These are phyloP conservation scores for Daldinia decipiens DNA, from an alignment of 495 filamentous ascomycete species.

Conservation along the genomic window DNA sequence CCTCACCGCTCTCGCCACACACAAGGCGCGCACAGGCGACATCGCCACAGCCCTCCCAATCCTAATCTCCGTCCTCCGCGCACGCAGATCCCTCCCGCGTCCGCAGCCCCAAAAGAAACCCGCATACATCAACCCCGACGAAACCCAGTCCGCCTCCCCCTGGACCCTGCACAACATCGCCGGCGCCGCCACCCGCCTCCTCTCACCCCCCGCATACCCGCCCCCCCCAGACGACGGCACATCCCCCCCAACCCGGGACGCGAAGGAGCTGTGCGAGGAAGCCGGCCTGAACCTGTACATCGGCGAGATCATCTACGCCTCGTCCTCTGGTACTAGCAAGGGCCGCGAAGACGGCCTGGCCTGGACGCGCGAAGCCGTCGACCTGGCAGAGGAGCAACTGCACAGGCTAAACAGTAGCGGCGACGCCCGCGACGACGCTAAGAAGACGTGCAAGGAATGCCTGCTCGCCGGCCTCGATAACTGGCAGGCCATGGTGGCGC, in stretches of 20 bases:
- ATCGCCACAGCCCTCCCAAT: slow-evolving; percentile 78
- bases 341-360: slow-evolving; percentile 72
- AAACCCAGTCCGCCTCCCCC: slow-evolving; percentile 37
- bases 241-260: slow-evolving; percentile 66
- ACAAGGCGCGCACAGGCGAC: slow-evolving; percentile 74
- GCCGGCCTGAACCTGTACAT: slow-evolving; percentile 88
- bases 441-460: slow-evolving; percentile 75
- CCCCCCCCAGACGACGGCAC: slow-evolving; percentile 72
- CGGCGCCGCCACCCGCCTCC: slow-evolving; percentile 53
- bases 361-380: slow-evolving; percentile 88
- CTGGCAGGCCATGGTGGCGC: slow-evolving; percentile 75
- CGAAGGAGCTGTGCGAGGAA: slow-evolving; percentile 78
- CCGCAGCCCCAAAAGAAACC: slow-evolving; percentile 9
- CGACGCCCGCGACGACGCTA: slow-evolving; percentile 42
- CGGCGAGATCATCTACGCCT: slow-evolving; percentile 88
- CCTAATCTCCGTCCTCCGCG: slow-evolving; percentile 83
- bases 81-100: slow-evolving; percentile 62
- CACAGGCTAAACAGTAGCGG: slow-evolving; percentile 42
- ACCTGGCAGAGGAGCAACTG: slow-evolving; percentile 65
- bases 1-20: slow-evolving; percentile 78
- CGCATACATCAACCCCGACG: slow-evolving; percentile 24
- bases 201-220: slow-evolving; percentile 69
- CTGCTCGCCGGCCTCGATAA: slow-evolving; percentile 75
- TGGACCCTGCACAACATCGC: slow-evolving; percentile 56
- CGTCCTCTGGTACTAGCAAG: slow-evolving; percentile 24